Percentiles rank a stretch among this genome's conserved stretches.
Evolutionary conservation across 495 filamentous ascomycete genomes (phyloP).

Genomic region (Penicillium paradoxum): DNA sequence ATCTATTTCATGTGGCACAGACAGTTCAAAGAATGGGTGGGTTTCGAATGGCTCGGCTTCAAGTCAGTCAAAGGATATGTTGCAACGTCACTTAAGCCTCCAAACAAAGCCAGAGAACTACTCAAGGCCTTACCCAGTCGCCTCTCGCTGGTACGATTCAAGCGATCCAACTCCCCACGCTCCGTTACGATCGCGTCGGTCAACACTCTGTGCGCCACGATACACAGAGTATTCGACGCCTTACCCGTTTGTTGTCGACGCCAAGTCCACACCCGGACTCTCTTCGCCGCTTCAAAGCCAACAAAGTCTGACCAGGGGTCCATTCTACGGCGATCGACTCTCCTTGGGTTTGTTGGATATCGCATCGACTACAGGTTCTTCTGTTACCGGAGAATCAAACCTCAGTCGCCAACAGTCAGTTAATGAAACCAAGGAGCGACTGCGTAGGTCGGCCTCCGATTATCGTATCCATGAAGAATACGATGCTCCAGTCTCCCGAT

Average conservation of each 20-base stretch:
- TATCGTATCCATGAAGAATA: neutral
- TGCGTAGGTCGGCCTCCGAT: conserved; percentile 13
- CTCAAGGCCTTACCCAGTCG: conserved; percentile 11
- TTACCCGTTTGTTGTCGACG: neutral
- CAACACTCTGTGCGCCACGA: conserved; percentile 25
- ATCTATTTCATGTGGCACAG: conserved; percentile 14
- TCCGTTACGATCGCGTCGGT: conserved; percentile 15
- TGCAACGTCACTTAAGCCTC: conserved; percentile 24
- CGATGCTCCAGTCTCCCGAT: conserved; percentile 12
- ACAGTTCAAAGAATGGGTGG: conserved; percentile 8
- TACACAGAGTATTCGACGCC: conserved; percentile 20
- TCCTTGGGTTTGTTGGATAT: conserved; percentile 5
- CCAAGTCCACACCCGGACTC: neutral
- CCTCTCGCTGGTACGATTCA: conserved; percentile 22
- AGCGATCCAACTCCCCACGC: conserved; percentile 4
- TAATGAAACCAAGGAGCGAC: neutral
- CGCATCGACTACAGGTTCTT: conserved; percentile 1
- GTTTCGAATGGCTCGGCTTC: neutral
- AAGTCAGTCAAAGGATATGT: neutral
- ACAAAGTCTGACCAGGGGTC: conserved; percentile 2
- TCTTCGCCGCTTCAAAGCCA: neutral
- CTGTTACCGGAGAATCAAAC: conserved; percentile 1
- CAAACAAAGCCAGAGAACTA: conserved; percentile 14
- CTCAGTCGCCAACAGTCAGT: conserved; percentile 4
- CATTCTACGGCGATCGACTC: conserved; percentile 13